Evolutionary conservation across 225 moss, liverwort and hornwort species (phyloP), one percentile per base, ranked within the genome.

Genomic region (Neckera pumila): DNA sequence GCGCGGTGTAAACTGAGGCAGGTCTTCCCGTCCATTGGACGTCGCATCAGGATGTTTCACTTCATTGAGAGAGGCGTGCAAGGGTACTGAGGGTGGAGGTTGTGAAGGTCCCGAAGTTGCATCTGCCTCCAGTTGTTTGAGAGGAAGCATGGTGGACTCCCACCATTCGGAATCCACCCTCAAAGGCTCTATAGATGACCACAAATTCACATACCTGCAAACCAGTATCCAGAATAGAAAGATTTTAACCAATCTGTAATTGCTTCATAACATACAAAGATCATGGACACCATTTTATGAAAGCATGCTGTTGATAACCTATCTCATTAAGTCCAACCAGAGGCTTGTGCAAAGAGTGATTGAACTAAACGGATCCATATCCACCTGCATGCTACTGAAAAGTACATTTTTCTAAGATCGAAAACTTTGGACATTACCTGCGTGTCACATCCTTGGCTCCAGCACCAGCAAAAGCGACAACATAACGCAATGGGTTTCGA

Each of bases 361-460:
- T 69, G 86, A 82, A 80, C 31, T 6, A 61, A 82, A 80, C 33
- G 33, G n/a, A 86, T 63, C 88, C 62, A 87, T 22, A n/a, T 75
- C 62, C 18, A 85, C 15, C 45, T 81, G 64, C 62, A 53, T 60
- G 79, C 49, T 70, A 61, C 87, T 58, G 36, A 36, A 51, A 65
- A 51, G 22, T 40, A 43, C 13, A 80, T 43, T 63, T 4, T 14
- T 47, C 47, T 61, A 10, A 81, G 31, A 45, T 63, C 63, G 23
- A 79, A 82, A 61, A 80, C 80, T 69, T 27, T 51, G 70, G 64
- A 51, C 80, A 73, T 66, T 51, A 97, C 97, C 97, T 98, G 84
- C 97, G 96, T 57, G 99, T 99, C 60, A 99, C 94, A 88, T 99
- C 99, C 91, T 99, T 99, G 21, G 99, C 97, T 90, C 99, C 99